These are phyloP conservation scores for Linaria vulgaris DNA, from an alignment of 257 asterid species.

Conservation along the genomic window DNA sequence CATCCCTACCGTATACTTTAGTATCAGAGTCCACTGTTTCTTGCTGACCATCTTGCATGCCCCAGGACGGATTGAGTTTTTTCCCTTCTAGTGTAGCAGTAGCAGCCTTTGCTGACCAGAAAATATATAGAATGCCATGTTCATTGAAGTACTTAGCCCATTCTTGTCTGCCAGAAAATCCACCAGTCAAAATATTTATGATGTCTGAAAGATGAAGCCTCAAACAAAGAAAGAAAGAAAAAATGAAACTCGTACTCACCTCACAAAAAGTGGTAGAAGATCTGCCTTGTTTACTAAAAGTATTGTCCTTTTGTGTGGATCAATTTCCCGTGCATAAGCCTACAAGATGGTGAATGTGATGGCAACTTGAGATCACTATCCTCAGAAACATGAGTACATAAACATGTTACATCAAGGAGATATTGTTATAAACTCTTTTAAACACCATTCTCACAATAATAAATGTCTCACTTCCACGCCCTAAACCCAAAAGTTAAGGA, in stretches of 20 bases:
- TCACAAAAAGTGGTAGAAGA: constrained; percentile 75
- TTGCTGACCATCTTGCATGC: constrained; percentile 32
- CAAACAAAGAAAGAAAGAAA: constrained; percentile 24
- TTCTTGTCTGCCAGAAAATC: constrained; percentile 55
- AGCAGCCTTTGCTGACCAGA: constrained; percentile 99
- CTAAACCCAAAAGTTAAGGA: not conserved
- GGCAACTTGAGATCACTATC: not conserved
- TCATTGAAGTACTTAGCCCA: constrained; percentile 81
- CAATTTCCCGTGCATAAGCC: constrained; percentile 91
- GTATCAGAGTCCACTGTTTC: constrained; percentile 53
- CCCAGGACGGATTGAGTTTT: constrained; percentile 27
- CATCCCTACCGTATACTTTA: constrained; percentile 73
- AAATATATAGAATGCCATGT: constrained; percentile 76
- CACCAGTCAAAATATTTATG: constrained; percentile 3
- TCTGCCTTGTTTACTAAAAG: constrained; percentile 98
- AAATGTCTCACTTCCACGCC: not conserved
- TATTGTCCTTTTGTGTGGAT: constrained; percentile 84
- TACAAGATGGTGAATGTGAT: constrained; percentile 33
- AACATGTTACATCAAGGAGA: too few relatives aligned
- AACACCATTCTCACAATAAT: not conserved
- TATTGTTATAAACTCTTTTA: not conserved
- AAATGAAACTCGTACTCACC: constrained; percentile 44
- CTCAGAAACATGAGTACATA: not conserved
- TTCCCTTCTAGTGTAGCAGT: constrained; percentile 73
- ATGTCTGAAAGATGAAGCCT: constrained; percentile 1